Evolutionary conservation across 1,139 yeast genomes (phyloP).

Genomic region (Scheffersomyces titani): DNA sequence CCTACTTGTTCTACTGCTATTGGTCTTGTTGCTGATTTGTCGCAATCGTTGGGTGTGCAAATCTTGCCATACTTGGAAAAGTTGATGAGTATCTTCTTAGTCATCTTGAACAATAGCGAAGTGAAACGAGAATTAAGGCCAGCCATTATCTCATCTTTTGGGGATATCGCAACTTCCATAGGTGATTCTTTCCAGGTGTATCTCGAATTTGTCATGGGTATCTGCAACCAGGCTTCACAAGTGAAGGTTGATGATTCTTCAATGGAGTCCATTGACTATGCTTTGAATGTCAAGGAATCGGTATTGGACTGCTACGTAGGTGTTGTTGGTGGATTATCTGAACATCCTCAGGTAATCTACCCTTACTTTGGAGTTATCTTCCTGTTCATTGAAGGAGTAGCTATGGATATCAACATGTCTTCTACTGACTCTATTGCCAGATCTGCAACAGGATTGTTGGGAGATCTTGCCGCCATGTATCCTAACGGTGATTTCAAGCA

Average conservation of each 20-base stretch:
- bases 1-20: conserved; percentile 87
- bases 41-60: conserved; percentile 81
- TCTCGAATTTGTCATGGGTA: conserved; percentile 74
- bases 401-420: conserved; percentile 59
- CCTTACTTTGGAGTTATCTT: conserved; percentile 73
- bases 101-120: conserved; percentile 61
- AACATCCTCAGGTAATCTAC: conserved; percentile 62
- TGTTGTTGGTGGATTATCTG: conserved; percentile 82
- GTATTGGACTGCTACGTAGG: conserved; percentile 95
- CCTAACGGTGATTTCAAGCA: conserved; percentile 72
- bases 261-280: conserved; percentile 76
- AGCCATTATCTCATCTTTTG: conserved; percentile 89
- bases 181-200: conserved; percentile 77
- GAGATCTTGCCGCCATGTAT: conserved; percentile 88
- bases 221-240: conserved; percentile 58
- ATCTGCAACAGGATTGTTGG: conserved; percentile 83
- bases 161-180: conserved; percentile 90
- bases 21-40: conserved; percentile 94
- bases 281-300: conserved; percentile 73
- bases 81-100: conserved; percentile 80
- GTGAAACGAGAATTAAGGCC: conserved; percentile 85
- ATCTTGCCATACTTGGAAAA: conserved; percentile 76
- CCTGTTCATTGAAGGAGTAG: conserved; percentile 62
- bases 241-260: conserved; percentile 60
- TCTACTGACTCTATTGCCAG: conserved; percentile 69